Percentiles rank a stretch among this genome's conserved stretches.
Evolutionary conservation across 2,329 filamentous ascomycete species (phyloP).

Genomic region (Xenosphaeropsis pyriputrescens): DNA sequence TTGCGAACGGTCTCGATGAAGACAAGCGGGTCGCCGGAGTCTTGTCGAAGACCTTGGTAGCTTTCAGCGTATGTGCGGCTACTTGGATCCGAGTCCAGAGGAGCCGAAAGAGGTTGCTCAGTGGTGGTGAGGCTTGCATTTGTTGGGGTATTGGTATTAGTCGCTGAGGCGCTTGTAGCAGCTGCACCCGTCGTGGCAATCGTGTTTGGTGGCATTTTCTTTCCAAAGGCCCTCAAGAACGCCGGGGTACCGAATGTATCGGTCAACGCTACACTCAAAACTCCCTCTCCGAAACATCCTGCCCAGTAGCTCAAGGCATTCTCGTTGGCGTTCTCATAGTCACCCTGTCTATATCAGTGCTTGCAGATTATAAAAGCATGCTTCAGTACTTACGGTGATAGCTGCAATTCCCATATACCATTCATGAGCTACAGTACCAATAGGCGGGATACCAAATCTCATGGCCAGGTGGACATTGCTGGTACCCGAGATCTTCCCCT

Average conservation of each 20-base stretch:
- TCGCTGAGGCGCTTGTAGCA: conserved; percentile 22
- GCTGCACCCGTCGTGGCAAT: conserved; percentile 23
- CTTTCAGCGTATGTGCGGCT: conserved; percentile 45
- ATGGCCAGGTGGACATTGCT: conserved; percentile 97
- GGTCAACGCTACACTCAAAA: conserved; percentile 78
- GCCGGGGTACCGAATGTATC: conserved; percentile 91
- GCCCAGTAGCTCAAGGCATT: conserved; percentile 80
- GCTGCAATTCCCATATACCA: conserved; percentile 99
- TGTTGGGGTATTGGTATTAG: conserved; percentile 25
- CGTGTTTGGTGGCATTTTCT: conserved; percentile 37
- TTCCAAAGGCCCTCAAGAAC: conserved; percentile 74
- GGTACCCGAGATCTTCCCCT: conserved; percentile 69
- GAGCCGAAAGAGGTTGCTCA: conserved; percentile 22
- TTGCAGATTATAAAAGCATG: background rate
- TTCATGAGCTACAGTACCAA: conserved; percentile 89
- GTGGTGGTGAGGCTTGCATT: conserved; percentile 20
- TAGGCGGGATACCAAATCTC: conserved; percentile 70
- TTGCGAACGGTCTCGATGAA: conserved; percentile 49
- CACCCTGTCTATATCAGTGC: conserved; percentile 24
- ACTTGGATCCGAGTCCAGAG: conserved; percentile 20
- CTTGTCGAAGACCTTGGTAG: conserved; percentile 55
- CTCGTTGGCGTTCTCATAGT: conserved; percentile 78
- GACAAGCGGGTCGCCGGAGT: conserved; percentile 53
- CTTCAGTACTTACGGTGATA: conserved; percentile 34
- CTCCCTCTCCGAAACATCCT: conserved; percentile 69